Conservation (phyloP, 1,139 yeast genomes). For the Blastobotrys aristatus region DNA sequence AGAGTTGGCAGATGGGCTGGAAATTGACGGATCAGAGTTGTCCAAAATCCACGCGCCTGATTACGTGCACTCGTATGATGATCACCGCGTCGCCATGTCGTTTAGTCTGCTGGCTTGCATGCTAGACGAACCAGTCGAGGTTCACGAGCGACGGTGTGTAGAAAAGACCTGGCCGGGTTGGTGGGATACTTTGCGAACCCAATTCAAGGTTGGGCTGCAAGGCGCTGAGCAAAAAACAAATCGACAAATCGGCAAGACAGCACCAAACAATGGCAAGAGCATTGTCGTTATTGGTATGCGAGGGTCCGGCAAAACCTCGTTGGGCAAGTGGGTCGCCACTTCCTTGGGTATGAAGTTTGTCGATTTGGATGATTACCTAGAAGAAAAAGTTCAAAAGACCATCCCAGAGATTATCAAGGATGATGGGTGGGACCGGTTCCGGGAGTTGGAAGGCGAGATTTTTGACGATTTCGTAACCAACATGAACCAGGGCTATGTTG, state of each 20-base stretch:
- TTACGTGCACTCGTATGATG: conserved; percentile 70
- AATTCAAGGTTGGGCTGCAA: conserved; percentile 57
- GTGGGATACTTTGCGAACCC: conserved; percentile 89
- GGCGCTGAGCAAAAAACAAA: conserved; percentile 41
- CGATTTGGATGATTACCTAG: conserved; percentile 75
- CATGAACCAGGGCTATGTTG: conserved; percentile 55
- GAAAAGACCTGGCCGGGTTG: conserved; percentile 99
- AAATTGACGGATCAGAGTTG: conserved; percentile 56
- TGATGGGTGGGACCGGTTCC: conserved; percentile 83
- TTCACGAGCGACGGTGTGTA: conserved; percentile 85
- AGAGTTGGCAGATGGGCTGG: conserved; percentile 90
- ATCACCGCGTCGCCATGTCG: conserved; percentile 98
- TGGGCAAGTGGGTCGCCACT: conserved; percentile 75
- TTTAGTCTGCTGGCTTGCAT: conserved; percentile 74
- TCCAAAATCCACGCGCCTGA: conserved; percentile 41
- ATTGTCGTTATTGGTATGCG: conserved; percentile 94
- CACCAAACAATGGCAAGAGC: conserved; percentile 45
- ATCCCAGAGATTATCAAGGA: conserved; percentile 64
- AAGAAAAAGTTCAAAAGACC: conserved; percentile 46
- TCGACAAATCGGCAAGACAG: conserved; percentile 1
- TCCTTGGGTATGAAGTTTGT: conserved; percentile 65
- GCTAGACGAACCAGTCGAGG: conserved; percentile 52
- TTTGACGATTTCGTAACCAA: conserved; percentile 48
- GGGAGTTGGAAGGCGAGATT: conserved; percentile 59
- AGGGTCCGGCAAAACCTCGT: conserved; percentile 93